Evolutionary conservation across 169 alveolate genomes (phyloP), one percentile per base, ranked within the genome.

Genomic region (Eimeria sp.): DNA sequence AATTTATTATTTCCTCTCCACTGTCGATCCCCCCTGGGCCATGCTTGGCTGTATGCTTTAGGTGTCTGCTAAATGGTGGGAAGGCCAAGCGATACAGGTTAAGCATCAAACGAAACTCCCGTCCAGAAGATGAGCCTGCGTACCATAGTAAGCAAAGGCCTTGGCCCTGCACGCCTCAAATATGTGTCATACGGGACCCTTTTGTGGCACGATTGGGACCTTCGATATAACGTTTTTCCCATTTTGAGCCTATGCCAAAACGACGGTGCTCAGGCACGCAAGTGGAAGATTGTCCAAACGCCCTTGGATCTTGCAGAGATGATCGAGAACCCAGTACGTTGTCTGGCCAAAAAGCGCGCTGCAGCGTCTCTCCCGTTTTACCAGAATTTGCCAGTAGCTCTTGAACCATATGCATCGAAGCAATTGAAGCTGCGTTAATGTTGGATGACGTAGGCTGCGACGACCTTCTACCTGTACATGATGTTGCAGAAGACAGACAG

Each of bases 311-410:
- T 20, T 87, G 94, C 83, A 87, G 82, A 43, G 27, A 87, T 66
- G 94, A 87, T 46, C 94, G 94, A 87, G 62, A 33, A 16, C 94
- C 94, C 10, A 87, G 94, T 87, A 87, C n/a, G 94, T 46, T 27
- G 64, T 9, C 14, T 87, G n/a, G 43, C n/a, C 37, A 43, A 27
- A 54, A 56, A 33, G 33, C 11, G 78, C 37, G 78, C 60, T 52
- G 46, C 68, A 27, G 56, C 18, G 8, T 30, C 66, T 40, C 60
- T 33, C 77, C 58, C 16, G 62, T n/a, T 23, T 6, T 23, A n/a
- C 20, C 27, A 27, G 27, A 25, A 6, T 8, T 33, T 13, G 64
- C 64, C 40, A 33, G 60, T 10, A 23, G 3, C 40, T 27, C 71
- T 23, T 85, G 46, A 58, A 18, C 13, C 8, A 23, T 30, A 13